A percentile compares a stretch with the other conserved stretches of the same genome.
Evolutionary conservation across 805 yeast genomes (phyloP).

Genomic region (Lipomyces yamanashiensis): DNA sequence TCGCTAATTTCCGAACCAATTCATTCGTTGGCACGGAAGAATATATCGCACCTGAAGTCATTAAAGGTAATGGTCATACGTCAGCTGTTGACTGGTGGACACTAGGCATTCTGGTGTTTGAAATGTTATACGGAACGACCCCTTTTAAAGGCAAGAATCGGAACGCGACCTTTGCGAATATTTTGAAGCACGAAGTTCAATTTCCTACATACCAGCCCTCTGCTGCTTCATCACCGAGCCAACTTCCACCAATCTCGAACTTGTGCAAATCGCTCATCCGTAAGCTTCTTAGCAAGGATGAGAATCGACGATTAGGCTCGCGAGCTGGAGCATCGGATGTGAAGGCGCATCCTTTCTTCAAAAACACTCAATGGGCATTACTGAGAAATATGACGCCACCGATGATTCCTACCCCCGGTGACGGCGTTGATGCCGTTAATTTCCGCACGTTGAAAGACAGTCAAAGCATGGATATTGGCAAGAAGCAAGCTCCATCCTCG

Average conservation of each 20-base stretch:
- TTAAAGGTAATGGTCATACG: constrained; percentile 95
- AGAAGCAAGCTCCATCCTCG: constrained; percentile 9
- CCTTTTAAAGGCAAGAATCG: constrained; percentile 94
- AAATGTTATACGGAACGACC: constrained; percentile 93
- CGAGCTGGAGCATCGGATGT: constrained; percentile 94
- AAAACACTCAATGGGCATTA: constrained; percentile 92
- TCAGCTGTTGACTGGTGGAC: constrained; percentile 99
- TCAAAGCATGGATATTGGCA: constrained; percentile 44
- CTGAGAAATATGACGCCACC: constrained; percentile 94
- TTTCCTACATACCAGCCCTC: constrained; percentile 53
- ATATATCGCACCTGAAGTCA: constrained; percentile 98
- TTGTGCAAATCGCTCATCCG: constrained; percentile 78
- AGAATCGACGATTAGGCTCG: constrained; percentile 84
- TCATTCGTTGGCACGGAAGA: constrained; percentile 99
- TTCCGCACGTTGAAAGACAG: constrained; percentile 42
- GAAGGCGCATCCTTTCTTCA: constrained; percentile 88
- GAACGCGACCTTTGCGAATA: constrained; percentile 85
- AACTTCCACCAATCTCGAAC: constrained; percentile 62
- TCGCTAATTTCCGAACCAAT: constrained; percentile 94
- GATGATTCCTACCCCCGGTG: constrained; percentile 80
- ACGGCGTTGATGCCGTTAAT: constrained; percentile 55
- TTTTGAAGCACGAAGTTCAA: constrained; percentile 78
- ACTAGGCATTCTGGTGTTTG: constrained; percentile 86
- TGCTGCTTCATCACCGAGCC: constrained; percentile 26
- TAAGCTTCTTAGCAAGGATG: constrained; percentile 86